Base-by-base conservation (phyloP, 108 stramenopile genomes). In the Cyclotella kingstonii region DNA sequence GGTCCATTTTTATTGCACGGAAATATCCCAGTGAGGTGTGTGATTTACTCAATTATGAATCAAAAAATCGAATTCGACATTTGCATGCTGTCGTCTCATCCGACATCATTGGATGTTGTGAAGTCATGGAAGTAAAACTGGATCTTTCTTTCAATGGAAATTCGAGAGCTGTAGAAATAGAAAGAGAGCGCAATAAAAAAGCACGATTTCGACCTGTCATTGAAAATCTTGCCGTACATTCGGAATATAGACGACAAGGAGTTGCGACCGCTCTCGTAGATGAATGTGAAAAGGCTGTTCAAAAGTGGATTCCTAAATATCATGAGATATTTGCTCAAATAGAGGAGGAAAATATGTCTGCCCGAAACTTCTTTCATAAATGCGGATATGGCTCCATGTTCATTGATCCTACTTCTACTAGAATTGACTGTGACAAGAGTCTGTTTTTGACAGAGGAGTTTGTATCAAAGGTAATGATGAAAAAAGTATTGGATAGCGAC, bases 1-100 rank as follows among this genome's bases (percentile, higher is more conserved):
- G 73, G 55, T 60, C 57, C 51, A 51, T 75, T 19, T 75, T 66
- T 54, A 40, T 75, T 55, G 73, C 73, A 36, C 66, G 47, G 48
- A 48, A 21, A 5, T 2, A 25, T 3, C 27, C 38, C 3, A 18
- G 28, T 17, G 34, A 52, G 51, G 51, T 53, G 34, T 50, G 47
- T 34, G 15, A 2, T 26, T 22, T 22, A 8, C 15, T 38, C 14
- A 21, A 21, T 60, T 26, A 4, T 60, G 4, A 3, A 26, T 12
- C 36, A 26, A 6, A 56, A 15, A 18, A 8, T 18, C 17, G 14
- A 19, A 27, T 15, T 30, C 58, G 44, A 45, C 5, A 21, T 17
- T 38, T 1, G 5, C 26, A 7, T 59, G 5, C 9, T 25, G 29
- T 7, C 26, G 7, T 27, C n/a, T 31, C 23, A 30, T 41, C 46